phyloP scores from a whole-genome alignment of 371 early-diverging fungal species.

The Mortierella sp. region DNA sequence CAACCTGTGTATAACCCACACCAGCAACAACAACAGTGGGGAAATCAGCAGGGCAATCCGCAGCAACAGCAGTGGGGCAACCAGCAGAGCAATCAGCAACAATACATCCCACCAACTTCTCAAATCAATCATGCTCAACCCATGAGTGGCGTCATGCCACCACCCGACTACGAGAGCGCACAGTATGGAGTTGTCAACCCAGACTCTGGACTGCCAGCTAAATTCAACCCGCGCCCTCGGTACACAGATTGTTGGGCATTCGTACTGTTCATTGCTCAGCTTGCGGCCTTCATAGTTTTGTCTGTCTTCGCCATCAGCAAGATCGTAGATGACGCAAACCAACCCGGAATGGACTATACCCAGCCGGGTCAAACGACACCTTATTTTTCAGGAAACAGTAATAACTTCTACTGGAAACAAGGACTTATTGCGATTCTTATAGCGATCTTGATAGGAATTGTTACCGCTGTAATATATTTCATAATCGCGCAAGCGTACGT shows the following conservation, averaged over 20 bases:
- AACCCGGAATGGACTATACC: neutral
- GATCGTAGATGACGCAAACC: slow-evolving; percentile 13
- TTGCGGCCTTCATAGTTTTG: slow-evolving; percentile 60
- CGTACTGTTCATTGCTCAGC: slow-evolving; percentile 62
- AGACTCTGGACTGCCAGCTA: slow-evolving; percentile 43
- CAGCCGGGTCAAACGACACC: neutral
- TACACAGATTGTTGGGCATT: slow-evolving; percentile 71
- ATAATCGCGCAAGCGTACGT: slow-evolving; percentile 43
- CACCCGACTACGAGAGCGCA: slow-evolving; percentile 39
- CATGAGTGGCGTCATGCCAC: slow-evolving; percentile 37
- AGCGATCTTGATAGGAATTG: slow-evolving; percentile 20
- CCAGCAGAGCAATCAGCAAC: slow-evolving; percentile 27
- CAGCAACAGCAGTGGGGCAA: slow-evolving; percentile 18
- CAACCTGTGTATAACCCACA: slow-evolving; percentile 34
- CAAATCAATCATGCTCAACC: slow-evolving; percentile 28
- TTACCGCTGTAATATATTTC: slow-evolving; percentile 34
- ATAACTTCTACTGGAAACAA: slow-evolving; percentile 26
- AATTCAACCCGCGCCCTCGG: slow-evolving; percentile 52
- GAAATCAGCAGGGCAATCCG: slow-evolving; percentile 13
- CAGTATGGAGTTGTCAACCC: slow-evolving; percentile 41
- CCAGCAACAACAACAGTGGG: slow-evolving; percentile 14
- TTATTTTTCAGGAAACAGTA: neutral
- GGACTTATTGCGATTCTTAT: slow-evolving; percentile 40
- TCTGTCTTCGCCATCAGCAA: slow-evolving; percentile 39
- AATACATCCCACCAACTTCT: slow-evolving; percentile 25